Conservation (phyloP, 1,139 yeast genomes). For the Nakaseomyces uthaithaninus region DNA sequence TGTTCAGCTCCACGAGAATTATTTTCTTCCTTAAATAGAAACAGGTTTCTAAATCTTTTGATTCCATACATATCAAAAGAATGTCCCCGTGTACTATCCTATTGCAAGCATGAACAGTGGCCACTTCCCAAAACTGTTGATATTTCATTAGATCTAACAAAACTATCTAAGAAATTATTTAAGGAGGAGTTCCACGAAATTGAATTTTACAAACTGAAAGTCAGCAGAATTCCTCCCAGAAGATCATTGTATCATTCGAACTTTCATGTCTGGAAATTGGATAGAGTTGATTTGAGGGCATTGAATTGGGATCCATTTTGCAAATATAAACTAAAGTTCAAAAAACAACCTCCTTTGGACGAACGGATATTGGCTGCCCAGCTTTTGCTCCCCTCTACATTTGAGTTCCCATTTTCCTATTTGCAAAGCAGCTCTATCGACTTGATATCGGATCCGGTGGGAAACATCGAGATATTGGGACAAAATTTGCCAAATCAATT, state of each 20-base stretch:
- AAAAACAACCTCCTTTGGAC: background rate
- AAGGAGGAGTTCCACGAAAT: conserved; percentile 16
- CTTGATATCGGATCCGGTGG: background rate
- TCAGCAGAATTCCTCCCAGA: background rate
- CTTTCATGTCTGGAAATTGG: conserved; percentile 14
- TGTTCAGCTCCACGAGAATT: too few species aligned
- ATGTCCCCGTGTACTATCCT: too few species aligned
- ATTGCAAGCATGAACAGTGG: background rate
- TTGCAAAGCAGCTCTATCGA: background rate
- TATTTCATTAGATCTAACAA: background rate
- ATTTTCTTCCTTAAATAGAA: too few species aligned
- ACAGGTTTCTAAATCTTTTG: too few species aligned
- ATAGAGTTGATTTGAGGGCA: conserved; percentile 11
- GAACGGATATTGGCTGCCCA: background rate
- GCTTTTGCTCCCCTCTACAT: background rate
- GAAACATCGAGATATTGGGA: background rate
- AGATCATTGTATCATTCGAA: background rate
- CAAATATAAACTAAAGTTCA: background rate
- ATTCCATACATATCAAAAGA: too few species aligned
- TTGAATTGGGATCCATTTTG: conserved; percentile 22
- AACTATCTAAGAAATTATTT: conserved; percentile 9
- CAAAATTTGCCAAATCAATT: background rate
- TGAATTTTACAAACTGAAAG: conserved; percentile 16
- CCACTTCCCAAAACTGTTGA: background rate
- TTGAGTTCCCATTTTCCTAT: background rate